A percentile compares a stretch with the other conserved stretches of the same genome.
Evolutionary conservation across 257 asterid genomes (phyloP).

Genomic region (Henckelia pumila): DNA sequence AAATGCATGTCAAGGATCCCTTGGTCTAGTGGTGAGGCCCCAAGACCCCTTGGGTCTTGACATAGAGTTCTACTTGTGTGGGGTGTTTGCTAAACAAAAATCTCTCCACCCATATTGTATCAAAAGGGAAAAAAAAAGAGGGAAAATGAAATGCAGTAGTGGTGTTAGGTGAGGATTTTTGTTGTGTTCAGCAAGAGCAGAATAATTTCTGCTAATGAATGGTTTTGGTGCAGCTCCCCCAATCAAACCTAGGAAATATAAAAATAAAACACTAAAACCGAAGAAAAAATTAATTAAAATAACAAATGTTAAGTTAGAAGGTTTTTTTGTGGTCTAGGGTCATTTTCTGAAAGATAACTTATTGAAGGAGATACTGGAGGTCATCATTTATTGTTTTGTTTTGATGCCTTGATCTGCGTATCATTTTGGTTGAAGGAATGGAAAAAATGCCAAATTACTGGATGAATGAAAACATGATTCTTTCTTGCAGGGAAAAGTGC

Average conservation of each 20-base stretch:
- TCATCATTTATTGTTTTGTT: constrained; percentile 8
- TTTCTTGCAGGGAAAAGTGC: constrained; percentile 72
- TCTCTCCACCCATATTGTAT: no score
- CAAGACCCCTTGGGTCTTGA: no score
- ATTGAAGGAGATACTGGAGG: constrained; percentile 12
- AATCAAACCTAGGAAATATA: background rate
- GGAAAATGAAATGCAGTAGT: constrained; percentile 8
- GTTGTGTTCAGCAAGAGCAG: background rate
- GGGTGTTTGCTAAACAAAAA: no score
- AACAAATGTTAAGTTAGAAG: background rate
- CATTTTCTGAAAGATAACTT: background rate
- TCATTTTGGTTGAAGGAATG: constrained; percentile 21
- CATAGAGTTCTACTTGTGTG: no score
- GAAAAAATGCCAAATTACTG: constrained; percentile 22
- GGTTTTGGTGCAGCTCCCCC: background rate
- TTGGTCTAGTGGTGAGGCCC: no score
- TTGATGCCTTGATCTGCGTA: constrained; percentile 14
- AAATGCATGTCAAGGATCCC: no score
- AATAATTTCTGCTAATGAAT: background rate
- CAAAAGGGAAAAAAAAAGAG: no score
- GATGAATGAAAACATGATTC: constrained; percentile 27
- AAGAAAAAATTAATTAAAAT: background rate
- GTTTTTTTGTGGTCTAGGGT: constrained; percentile 8
- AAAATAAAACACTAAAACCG: background rate
- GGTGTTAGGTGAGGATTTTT: constrained; percentile 10